Conservation (phyloP, 768 basidiomycete genomes). For the Amanita polypyramis region DNA sequence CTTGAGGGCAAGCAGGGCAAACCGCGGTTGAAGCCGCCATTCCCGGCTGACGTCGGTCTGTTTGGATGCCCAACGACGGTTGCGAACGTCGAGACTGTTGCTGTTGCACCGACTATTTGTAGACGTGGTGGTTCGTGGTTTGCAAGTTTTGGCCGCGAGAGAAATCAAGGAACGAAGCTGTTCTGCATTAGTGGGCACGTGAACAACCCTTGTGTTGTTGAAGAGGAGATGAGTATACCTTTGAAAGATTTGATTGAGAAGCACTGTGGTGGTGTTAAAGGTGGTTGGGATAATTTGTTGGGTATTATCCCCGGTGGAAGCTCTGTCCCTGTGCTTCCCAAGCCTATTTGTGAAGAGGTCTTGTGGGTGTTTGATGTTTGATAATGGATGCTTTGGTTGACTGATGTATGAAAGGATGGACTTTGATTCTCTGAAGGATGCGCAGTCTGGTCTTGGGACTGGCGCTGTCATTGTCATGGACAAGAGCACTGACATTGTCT, state of each 20-base stretch:
- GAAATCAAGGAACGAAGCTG: conserved; percentile 95
- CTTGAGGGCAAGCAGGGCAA: conserved; percentile 98
- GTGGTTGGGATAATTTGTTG: conserved; percentile 94
- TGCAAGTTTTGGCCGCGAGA: conserved; percentile 79
- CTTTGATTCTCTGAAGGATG: conserved; percentile 94
- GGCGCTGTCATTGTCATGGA: conserved; percentile 99
- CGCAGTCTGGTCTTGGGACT: conserved; percentile 93
- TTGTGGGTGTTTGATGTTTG: conserved; percentile 44
- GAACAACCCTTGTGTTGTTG: conserved; percentile 95
- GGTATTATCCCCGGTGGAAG: conserved; percentile 96
- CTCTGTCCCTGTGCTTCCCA: conserved; percentile 89
- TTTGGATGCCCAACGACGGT: conserved; percentile 98
- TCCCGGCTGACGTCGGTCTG: conserved; percentile 96
- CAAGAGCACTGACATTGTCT: conserved; percentile 91
- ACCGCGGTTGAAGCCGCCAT: conserved; percentile 94
- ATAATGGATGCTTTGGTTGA: conserved; percentile 1
- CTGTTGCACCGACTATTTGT: conserved; percentile 95
- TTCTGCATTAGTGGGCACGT: conserved; percentile 97
- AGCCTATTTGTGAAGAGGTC: conserved; percentile 72
- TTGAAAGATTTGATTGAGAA: conserved; percentile 90
- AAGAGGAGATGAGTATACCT: conserved; percentile 99
- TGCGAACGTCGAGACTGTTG: conserved; percentile 97
- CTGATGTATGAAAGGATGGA: conserved; percentile 61
- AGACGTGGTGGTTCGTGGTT: conserved; percentile 88
- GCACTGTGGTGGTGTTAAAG: conserved; percentile 90